phyloP scores from a whole-genome alignment of 2,329 filamentous ascomycete genomes.

The Aphanocladium album region DNA sequence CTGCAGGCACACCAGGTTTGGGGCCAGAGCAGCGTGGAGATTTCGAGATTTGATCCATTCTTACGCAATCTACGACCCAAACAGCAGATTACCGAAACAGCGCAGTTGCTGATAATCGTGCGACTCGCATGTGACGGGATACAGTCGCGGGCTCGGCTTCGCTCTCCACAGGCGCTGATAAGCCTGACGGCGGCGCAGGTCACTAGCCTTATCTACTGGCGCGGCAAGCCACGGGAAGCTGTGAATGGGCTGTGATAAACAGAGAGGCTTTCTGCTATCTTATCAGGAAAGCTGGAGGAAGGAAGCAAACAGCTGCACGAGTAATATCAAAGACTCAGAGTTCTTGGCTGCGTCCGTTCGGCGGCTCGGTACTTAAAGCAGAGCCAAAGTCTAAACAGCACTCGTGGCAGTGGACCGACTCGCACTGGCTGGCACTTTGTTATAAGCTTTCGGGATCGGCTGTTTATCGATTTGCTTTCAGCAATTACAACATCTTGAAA shows the following conservation, averaged over 20 bases:
- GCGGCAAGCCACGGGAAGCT: not conserved
- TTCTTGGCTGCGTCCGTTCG: not conserved
- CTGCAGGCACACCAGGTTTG: not conserved
- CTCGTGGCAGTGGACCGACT: not conserved
- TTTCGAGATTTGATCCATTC: not conserved
- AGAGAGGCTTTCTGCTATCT: constrained; percentile 6
- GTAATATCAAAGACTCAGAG: not conserved
- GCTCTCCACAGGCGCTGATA: not conserved
- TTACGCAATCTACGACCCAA: not conserved
- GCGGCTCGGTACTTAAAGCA: not conserved
- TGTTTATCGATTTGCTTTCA: not conserved
- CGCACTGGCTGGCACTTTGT: not conserved
- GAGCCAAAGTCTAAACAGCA: not conserved
- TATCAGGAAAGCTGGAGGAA: not conserved
- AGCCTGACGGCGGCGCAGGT: not conserved
- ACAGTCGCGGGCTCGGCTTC: not conserved
- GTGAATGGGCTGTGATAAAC: constrained; percentile 8
- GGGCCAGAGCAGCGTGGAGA: not conserved
- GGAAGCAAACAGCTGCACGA: not conserved
- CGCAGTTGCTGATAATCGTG: not conserved
- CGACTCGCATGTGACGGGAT: constrained; percentile 2
- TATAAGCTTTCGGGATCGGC: not conserved
- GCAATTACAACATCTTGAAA: not conserved
- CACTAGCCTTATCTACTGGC: constrained; percentile 7
- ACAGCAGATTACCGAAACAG: not conserved